Evolutionary conservation across 2,329 filamentous ascomycete species (phyloP).

Genomic region (Xylaria sp.): DNA sequence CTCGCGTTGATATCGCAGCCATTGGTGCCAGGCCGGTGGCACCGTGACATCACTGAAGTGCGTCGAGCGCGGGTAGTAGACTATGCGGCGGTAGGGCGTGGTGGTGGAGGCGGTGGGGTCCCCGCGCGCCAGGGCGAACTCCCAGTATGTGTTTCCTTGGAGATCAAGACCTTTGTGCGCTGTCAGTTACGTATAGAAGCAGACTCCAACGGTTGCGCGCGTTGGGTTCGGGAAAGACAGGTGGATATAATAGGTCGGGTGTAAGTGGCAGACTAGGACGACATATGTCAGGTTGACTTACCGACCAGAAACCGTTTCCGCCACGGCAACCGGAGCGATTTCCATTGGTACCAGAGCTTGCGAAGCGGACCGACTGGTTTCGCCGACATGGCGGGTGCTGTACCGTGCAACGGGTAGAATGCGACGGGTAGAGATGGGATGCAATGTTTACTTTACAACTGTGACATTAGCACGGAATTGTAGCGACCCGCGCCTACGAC

Average conservation of each 20-base stretch:
- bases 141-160: constrained; percentile 63
- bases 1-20: constrained; percentile 56
- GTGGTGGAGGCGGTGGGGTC: constrained; percentile 19
- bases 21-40: constrained; percentile 62
- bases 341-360: constrained; percentile 56
- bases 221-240: no score
- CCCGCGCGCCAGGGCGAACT: constrained; percentile 51
- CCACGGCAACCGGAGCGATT: constrained; percentile 57
- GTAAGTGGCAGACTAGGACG: background rate
- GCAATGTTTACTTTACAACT: background rate
- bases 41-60: constrained; percentile 53
- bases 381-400: constrained; percentile 29
- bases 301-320: constrained; percentile 58
- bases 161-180: constrained; percentile 52
- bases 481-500: background rate
- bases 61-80: constrained; percentile 50
- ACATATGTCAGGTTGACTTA: constrained; percentile 27
- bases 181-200: background rate
- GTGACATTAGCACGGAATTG: background rate
- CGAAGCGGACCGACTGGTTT: constrained; percentile 36
- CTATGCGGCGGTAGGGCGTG: constrained; percentile 52
- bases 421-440: background rate
- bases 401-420: constrained; percentile 1
- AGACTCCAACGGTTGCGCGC: no score
- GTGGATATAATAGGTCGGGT: background rate